Evolutionary conservation across 495 filamentous ascomycete species (phyloP).

Genomic region (Daldinia childiae): DNA sequence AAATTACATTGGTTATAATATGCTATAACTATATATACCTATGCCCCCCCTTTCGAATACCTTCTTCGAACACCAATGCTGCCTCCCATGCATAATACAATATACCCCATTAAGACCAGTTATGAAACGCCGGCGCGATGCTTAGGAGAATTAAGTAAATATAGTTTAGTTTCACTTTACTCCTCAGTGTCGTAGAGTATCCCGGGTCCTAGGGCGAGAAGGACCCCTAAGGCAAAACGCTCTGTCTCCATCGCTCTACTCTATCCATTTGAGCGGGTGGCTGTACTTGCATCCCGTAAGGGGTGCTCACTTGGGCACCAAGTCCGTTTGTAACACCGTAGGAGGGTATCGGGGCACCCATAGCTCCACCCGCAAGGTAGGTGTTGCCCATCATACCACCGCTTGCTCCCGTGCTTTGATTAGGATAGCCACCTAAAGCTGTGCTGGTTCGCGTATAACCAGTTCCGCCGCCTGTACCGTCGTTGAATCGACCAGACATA

Average conservation of each 20-base stretch:
- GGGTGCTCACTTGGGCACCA: slow-evolving; percentile 34
- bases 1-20: slow-evolving; percentile 25
- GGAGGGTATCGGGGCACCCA: slow-evolving; percentile 28
- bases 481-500: slow-evolving; percentile 61
- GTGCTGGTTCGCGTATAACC: slow-evolving; percentile 39
- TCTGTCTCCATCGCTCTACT: slow-evolving; percentile 92
- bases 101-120: background rate
- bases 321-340: slow-evolving; percentile 44
- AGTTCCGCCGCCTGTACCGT: slow-evolving; percentile 56
- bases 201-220: background rate
- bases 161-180: slow-evolving; percentile 1
- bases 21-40: slow-evolving; percentile 9
- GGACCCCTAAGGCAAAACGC: slow-evolving; percentile 65
- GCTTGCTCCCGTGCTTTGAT: slow-evolving; percentile 13
- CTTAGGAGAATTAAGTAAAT: slow-evolving; percentile 7
- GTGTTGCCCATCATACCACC: slow-evolving; percentile 28
- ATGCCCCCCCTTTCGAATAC: slow-evolving; percentile 6
- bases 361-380: slow-evolving; percentile 28
- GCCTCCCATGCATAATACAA: slow-evolving; percentile 25
- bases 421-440: slow-evolving; percentile 34
- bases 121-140: slow-evolving; percentile 38
- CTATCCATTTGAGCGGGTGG: slow-evolving; percentile 68
- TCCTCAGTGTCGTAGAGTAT: background rate
- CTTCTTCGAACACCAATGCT: slow-evolving; percentile 37
- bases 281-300: slow-evolving; percentile 47